Conservation (phyloP, 2,329 filamentous ascomycete species). For the Epichloe elymi region DNA sequence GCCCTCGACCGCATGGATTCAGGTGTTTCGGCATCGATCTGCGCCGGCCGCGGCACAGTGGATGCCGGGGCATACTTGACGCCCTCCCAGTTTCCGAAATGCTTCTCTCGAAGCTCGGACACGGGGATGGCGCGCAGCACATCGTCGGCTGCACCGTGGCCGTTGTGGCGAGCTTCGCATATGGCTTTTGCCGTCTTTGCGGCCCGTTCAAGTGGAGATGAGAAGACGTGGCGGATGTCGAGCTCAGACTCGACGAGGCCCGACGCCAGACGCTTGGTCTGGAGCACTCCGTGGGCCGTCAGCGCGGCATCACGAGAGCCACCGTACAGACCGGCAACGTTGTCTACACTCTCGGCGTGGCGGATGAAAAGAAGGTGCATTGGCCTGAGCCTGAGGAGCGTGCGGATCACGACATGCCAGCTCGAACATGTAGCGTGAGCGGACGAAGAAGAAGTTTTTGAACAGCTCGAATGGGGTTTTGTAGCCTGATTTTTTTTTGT, state of each 20-base stretch:
- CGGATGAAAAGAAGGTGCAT: slow-evolving; percentile 59
- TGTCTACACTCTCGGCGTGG: slow-evolving; percentile 85
- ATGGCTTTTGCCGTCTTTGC: slow-evolving; percentile 57
- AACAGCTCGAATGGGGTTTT: background rate
- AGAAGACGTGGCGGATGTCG: slow-evolving; percentile 52
- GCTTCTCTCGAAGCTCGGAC: slow-evolving; percentile 51
- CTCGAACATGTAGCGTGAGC: background rate
- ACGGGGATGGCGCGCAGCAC: slow-evolving; percentile 12
- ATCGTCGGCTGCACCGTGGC: background rate
- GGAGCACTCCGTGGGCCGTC: slow-evolving; percentile 69
- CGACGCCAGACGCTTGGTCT: slow-evolving; percentile 57
- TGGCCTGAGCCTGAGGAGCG: background rate
- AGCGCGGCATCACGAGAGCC: slow-evolving; percentile 69
- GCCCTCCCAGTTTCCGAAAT: slow-evolving; percentile 62
- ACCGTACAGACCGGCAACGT: slow-evolving; percentile 66
- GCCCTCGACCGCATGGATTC: slow-evolving; percentile 53
- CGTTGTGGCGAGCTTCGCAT: slow-evolving; percentile 36
- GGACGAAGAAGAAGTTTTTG: background rate
- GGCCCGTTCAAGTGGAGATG: slow-evolving; percentile 67
- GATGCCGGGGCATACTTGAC: slow-evolving; percentile 33
- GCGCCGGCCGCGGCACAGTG: slow-evolving; percentile 16
- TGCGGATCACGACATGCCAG: background rate
- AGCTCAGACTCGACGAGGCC: slow-evolving; percentile 34
- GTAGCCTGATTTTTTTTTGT: background rate
- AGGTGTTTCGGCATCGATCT: slow-evolving; percentile 48